Conservation (phyloP, 805 yeast species). For the Candida tammaniensis region DNA sequence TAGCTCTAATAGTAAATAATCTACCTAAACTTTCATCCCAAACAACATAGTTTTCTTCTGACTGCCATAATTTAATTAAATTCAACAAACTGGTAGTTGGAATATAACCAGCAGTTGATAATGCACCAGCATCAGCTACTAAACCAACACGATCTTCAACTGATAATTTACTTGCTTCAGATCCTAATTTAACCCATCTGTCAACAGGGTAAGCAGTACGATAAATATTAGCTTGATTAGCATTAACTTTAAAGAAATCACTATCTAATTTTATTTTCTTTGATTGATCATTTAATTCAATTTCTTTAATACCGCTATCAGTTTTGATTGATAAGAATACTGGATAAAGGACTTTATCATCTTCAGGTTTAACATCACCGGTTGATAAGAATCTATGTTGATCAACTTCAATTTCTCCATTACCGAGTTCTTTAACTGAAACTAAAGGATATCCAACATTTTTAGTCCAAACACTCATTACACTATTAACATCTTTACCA, state of each 20-base stretch:
- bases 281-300: constrained; percentile 47
- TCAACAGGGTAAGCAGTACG: constrained; percentile 64
- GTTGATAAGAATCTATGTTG: constrained; percentile 76
- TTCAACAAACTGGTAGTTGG: constrained; percentile 58
- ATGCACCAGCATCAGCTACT: constrained; percentile 74
- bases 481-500: constrained; percentile 67
- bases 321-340: constrained; percentile 68
- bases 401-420: constrained; percentile 50
- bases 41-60: constrained; percentile 61
- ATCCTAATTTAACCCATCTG: constrained; percentile 67
- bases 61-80: constrained; percentile 58
- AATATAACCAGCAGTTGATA: constrained; percentile 69
- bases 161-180: constrained; percentile 59
- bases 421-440: constrained; percentile 54
- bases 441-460: constrained; percentile 77
- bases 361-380: constrained; percentile 74
- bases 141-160: constrained; percentile 78
- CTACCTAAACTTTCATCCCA: constrained; percentile 60
- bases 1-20: constrained; percentile 46
- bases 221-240: constrained; percentile 72
- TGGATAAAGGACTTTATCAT: constrained; percentile 66
- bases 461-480: constrained; percentile 80
- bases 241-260: constrained; percentile 68
- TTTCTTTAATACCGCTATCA: constrained; percentile 52
- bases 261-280: constrained; percentile 36